phyloP scores from a whole-genome alignment of 345 rosid species.

The Salix udensis region DNA sequence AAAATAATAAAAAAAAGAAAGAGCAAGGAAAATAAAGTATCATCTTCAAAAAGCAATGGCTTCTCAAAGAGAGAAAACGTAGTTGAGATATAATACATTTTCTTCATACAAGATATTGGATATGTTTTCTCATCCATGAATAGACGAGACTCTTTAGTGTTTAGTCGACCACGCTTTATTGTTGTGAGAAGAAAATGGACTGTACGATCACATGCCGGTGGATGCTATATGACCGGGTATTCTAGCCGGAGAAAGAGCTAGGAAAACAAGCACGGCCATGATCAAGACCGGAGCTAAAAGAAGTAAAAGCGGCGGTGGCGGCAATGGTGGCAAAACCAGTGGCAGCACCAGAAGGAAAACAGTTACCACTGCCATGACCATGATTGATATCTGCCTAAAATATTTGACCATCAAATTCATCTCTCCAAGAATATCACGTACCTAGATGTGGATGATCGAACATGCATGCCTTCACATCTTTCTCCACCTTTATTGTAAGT shows the following conservation, averaged over 20 bases:
- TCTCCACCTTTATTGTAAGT: not conserved
- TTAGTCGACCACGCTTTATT: not conserved
- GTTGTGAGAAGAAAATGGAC: not conserved
- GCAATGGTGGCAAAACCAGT: slow-evolving; percentile 22
- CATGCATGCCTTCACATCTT: not conserved
- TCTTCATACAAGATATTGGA: not conserved
- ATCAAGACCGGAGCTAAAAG: slow-evolving; percentile 26
- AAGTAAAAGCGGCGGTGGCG: slow-evolving; percentile 23
- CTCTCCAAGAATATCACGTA: not conserved
- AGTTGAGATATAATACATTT: not conserved
- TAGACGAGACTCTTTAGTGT: not conserved
- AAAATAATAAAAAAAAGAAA: not conserved
- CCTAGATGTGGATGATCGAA: not conserved
- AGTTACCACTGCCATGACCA: slow-evolving; percentile 14
- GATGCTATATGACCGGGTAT: not conserved
- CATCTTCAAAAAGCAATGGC: not conserved
- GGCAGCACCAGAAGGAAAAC: slow-evolving; percentile 25
- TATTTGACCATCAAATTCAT: not conserved
- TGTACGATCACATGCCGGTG: not conserved
- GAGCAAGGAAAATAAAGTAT: not conserved
- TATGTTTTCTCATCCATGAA: not conserved
- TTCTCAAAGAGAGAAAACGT: not conserved
- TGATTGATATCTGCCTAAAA: not conserved
- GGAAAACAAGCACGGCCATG: slow-evolving; percentile 20
- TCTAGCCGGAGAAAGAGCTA: slow-evolving; percentile 15